phyloP scores from a whole-genome alignment of 345 rosid genomes.

The Ceriops tagal region DNA sequence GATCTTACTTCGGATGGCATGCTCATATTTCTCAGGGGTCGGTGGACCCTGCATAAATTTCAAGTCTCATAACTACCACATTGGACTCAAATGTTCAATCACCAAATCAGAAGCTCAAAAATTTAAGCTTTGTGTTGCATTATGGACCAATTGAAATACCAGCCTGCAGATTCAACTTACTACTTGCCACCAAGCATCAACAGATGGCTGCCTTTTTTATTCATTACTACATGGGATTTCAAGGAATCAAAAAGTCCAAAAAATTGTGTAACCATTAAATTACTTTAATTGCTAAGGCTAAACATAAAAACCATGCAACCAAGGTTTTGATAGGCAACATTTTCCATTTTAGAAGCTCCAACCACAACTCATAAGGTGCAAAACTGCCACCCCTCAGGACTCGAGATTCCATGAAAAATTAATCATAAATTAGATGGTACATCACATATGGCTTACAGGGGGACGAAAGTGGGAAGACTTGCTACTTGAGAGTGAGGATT shows the following conservation, averaged over 20 bases:
- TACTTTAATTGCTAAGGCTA: too few species aligned
- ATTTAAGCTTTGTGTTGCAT: background rate
- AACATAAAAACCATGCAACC: too few species aligned
- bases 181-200: background rate
- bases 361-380: constrained; percentile 6
- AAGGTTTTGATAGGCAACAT: too few species aligned
- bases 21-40: constrained; percentile 77
- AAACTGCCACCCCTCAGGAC: background rate
- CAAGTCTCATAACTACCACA: background rate
- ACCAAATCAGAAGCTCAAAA: background rate
- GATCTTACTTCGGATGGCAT: constrained; percentile 43
- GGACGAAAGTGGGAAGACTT: constrained; percentile 63
- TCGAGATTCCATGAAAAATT: background rate
- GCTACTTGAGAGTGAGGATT: constrained; percentile 61
- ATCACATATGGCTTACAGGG: constrained; percentile 40
- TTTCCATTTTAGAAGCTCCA: background rate
- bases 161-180: background rate
- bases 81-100: background rate
- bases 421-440: constrained; percentile 18
- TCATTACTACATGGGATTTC: background rate
- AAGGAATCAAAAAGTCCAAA: too few species aligned
- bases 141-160: background rate
- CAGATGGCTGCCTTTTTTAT: background rate
- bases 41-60: constrained; percentile 57
- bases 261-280: too few species aligned